Percentiles rank a stretch among this genome's conserved stretches.
Conservation (phyloP, 208 protist genomes). For the Angomonas ambiguus region DNA sequence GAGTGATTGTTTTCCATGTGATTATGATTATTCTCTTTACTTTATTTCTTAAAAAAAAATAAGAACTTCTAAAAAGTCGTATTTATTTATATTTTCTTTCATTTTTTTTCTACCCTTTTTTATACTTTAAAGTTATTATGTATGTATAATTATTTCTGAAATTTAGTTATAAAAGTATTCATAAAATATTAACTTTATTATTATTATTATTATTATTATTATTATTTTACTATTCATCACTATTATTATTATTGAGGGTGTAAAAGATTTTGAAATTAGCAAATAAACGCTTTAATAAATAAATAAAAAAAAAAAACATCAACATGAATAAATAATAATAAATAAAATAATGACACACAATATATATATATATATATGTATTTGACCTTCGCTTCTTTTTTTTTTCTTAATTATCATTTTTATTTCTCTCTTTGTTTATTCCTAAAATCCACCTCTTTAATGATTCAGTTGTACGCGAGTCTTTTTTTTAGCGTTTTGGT, state of each 20-base stretch:
- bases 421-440: too few relatives aligned
- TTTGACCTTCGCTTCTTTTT: neutral
- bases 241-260: neutral
- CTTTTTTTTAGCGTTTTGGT: constrained; percentile 15
- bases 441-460: too few relatives aligned
- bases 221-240: neutral
- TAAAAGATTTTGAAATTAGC: neutral
- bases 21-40: neutral
- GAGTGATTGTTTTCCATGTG: too few relatives aligned
- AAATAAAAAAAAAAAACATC: constrained; percentile 9
- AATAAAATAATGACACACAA: neutral
- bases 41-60: neutral
- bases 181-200: neutral
- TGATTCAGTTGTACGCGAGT: too few relatives aligned
- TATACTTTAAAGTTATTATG: neutral
- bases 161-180: too few relatives aligned
- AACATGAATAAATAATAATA: neutral
- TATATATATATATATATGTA: constrained; percentile 1
- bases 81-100: neutral
- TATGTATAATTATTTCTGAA: neutral
- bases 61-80: neutral
- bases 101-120: neutral
- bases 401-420: neutral
- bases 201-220: constrained; percentile 3
- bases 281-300: neutral